A percentile compares a stretch with the other conserved stretches of the same genome.
These are phyloP conservation scores for Sporothrix curviconia DNA, from an alignment of 2,329 filamentous ascomycete genomes.

Conservation along the genomic window DNA sequence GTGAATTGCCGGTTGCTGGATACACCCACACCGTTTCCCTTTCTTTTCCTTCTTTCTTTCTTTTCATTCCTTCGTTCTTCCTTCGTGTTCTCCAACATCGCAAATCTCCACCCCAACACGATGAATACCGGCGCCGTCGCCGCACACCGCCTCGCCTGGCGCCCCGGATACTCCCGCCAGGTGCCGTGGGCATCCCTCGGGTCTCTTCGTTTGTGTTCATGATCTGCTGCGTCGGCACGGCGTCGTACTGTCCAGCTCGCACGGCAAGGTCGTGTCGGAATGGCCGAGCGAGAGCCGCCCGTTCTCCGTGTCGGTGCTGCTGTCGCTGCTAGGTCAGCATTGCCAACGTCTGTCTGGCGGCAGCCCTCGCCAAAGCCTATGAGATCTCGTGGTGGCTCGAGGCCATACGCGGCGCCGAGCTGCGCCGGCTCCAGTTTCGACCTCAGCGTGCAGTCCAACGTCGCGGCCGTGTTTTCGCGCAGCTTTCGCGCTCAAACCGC, in stretches of 20 bases:
- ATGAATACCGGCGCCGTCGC: neutral
- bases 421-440: constrained; percentile 7
- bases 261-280: neutral
- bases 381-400: constrained; percentile 7
- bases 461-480: neutral
- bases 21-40: neutral
- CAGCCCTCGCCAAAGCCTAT: neutral
- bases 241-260: neutral
- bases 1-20: neutral
- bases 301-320: neutral
- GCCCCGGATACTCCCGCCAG: neutral
- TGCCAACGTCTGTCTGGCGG: constrained; percentile 6
- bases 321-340: constrained; percentile 4
- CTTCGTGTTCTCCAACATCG: neutral
- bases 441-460: neutral
- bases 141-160: neutral
- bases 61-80: neutral
- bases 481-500: neutral
- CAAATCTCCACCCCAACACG: neutral
- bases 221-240: neutral
- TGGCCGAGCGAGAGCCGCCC: neutral
- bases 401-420: constrained; percentile 8
- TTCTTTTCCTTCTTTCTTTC: neutral
- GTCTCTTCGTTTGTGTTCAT: neutral
- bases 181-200: neutral